Conservation (phyloP, 805 yeast species). For the Ogataea nonfermentans region DNA sequence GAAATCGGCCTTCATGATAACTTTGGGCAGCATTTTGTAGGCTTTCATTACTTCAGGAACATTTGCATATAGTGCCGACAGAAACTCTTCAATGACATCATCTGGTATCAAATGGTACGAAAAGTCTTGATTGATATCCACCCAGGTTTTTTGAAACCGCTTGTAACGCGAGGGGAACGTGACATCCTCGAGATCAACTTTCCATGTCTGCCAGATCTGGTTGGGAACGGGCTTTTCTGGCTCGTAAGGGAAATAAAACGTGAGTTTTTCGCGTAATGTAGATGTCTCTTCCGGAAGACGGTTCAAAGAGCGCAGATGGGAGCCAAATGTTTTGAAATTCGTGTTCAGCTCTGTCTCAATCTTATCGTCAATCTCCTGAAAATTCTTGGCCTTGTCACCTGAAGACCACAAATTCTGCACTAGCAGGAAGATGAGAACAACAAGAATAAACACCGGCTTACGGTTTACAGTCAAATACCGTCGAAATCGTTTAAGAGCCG, state of each 20-base stretch:
- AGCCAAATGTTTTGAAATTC: conserved; percentile 19
- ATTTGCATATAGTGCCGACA: conserved; percentile 57
- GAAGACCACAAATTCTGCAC: conserved; percentile 5
- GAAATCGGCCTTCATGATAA: conserved; percentile 87
- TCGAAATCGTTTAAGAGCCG: conserved; percentile 1
- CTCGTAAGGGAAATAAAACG: conserved; percentile 75
- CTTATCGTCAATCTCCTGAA: background rate
- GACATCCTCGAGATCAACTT: conserved; percentile 55
- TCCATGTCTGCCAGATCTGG: conserved; percentile 95
- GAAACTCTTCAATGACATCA: conserved; percentile 48
- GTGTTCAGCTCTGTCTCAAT: conserved; percentile 12
- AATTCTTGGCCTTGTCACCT: background rate
- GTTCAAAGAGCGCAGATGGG: conserved; percentile 15
- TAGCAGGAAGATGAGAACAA: conserved; percentile 9
- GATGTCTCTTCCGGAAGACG: conserved; percentile 16
- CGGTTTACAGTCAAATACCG: conserved; percentile 7
- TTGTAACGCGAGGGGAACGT: conserved; percentile 54
- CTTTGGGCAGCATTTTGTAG: conserved; percentile 71
- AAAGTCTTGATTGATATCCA: conserved; percentile 54
- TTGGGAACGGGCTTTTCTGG: conserved; percentile 64
- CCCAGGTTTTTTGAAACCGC: conserved; percentile 62
- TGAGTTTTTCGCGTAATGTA: conserved; percentile 54
- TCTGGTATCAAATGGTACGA: conserved; percentile 77
- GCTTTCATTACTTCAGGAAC: conserved; percentile 79
- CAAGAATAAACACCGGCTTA: conserved; percentile 8